Evolutionary conservation across 139 green algal species (phyloP).

Genomic region (Chlorella sp.): DNA sequence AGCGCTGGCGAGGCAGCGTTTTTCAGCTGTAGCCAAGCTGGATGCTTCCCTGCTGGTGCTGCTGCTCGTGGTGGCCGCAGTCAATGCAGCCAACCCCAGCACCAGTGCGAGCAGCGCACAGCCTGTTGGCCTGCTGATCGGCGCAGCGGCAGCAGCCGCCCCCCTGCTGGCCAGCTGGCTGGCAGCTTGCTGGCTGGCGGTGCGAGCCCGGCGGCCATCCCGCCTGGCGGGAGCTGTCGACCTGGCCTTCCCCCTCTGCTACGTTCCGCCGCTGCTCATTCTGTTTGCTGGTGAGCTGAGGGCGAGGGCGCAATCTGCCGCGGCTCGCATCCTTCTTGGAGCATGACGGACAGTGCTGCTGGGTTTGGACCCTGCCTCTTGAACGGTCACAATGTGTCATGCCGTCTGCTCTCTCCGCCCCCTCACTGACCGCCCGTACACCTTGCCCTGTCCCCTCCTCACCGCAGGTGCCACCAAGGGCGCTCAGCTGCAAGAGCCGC

Average conservation of each 20-base stretch:
- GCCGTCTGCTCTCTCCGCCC: no score
- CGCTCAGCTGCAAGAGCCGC: constrained; percentile 11
- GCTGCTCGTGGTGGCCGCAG: constrained; percentile 19
- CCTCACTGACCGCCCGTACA: no score
- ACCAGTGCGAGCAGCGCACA: background rate
- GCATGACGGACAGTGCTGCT: no score
- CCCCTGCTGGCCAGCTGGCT: background rate
- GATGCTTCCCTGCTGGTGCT: constrained; percentile 39
- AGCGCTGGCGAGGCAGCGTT: constrained; percentile 21
- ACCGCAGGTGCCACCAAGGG: constrained; percentile 12
- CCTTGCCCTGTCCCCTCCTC: background rate
- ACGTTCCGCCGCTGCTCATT: constrained; percentile 22
- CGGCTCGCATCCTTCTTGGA: no score
- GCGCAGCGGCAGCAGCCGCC: constrained; percentile 6
- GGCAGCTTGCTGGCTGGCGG: background rate
- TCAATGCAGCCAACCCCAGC: constrained; percentile 35
- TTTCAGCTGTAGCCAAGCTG: constrained; percentile 39
- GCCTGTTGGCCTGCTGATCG: constrained; percentile 7
- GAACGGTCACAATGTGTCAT: no score
- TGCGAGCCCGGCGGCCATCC: no score
- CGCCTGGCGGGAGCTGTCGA: constrained; percentile 25
- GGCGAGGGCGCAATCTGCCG: background rate
- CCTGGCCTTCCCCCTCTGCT: constrained; percentile 22
- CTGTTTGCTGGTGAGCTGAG: constrained; percentile 28
- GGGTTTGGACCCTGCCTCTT: no score